Conservation (phyloP, 1,139 yeast genomes). For the Taiozyma sp. region DNA sequence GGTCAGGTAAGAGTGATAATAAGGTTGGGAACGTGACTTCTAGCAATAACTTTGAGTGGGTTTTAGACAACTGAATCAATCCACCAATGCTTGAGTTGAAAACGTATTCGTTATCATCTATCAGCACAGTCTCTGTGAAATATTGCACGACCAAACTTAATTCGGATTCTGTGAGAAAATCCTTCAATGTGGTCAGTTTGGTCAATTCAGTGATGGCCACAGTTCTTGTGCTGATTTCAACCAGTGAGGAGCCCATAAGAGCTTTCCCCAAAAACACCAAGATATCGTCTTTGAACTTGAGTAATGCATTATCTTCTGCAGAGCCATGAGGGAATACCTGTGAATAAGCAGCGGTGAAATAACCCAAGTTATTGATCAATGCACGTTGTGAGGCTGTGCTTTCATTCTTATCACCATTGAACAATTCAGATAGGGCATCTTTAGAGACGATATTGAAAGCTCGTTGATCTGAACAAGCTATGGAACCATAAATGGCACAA, state of each 20-base stretch:
- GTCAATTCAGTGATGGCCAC: constrained; percentile 63
- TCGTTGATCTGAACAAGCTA: constrained; percentile 40
- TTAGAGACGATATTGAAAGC: constrained; percentile 45
- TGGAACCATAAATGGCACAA: constrained; percentile 50
- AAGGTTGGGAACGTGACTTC: constrained; percentile 60
- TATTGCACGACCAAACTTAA: constrained; percentile 59
- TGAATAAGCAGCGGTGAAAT: constrained; percentile 42
- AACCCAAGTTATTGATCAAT: constrained; percentile 55
- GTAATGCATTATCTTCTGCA: constrained; percentile 29
- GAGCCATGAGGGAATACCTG: constrained; percentile 28
- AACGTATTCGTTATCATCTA: constrained; percentile 36
- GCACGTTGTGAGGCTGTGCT: constrained; percentile 53
- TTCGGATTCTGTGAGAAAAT: constrained; percentile 50
- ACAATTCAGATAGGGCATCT: constrained; percentile 32
- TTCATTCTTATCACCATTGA: constrained; percentile 26
- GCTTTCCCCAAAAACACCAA: constrained; percentile 62
- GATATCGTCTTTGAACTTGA: constrained; percentile 56
- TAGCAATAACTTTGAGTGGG: constrained; percentile 42
- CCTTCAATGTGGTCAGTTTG: constrained; percentile 42
- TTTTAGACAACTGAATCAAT: constrained; percentile 39
- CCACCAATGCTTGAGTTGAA: constrained; percentile 45
- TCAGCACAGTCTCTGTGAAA: constrained; percentile 58
- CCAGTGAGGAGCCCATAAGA: constrained; percentile 58
- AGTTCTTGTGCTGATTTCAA: constrained; percentile 66
- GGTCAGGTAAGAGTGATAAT: constrained; percentile 45